phyloP scores from a whole-genome alignment of 768 basidiomycete species.

The Tubosaeta brunneosetosa region DNA sequence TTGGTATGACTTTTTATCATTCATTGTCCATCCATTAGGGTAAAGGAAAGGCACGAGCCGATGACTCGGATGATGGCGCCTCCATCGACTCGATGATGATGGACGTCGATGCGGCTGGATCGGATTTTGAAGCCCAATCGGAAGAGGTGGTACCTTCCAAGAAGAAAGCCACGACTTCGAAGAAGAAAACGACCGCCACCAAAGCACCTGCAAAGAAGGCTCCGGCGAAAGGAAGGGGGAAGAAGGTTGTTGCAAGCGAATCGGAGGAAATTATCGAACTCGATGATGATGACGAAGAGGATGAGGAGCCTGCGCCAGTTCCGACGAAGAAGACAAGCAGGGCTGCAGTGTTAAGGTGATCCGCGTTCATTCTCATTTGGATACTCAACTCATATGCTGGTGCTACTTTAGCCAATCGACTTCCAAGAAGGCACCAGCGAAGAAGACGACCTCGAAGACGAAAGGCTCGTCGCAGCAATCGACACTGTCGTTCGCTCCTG shows the following conservation, averaged over 20 bases:
- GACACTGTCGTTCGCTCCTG: conserved; percentile 61
- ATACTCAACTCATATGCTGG: conserved; percentile 3
- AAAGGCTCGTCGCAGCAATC: conserved; percentile 34
- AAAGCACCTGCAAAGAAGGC: conserved; percentile 42
- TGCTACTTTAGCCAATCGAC: conserved; percentile 30
- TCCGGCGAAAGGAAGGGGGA: conserved; percentile 49
- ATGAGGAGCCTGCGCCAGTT: conserved; percentile 42
- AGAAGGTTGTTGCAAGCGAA: conserved; percentile 48
- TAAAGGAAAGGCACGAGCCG: conserved; percentile 48
- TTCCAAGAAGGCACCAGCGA: conserved; percentile 52
- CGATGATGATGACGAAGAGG: conserved; percentile 51
- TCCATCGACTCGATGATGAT: conserved; percentile 72
- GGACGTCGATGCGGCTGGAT: conserved; percentile 60
- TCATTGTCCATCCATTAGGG: conserved; percentile 30
- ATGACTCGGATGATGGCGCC: conserved; percentile 47
- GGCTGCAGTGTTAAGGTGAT: conserved; percentile 61
- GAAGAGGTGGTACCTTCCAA: conserved; percentile 43
- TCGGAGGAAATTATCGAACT: conserved; percentile 52
- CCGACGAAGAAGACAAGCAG: conserved; percentile 56
- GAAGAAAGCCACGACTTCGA: conserved; percentile 40
- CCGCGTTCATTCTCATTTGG: conserved; percentile 21
- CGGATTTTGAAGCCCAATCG: conserved; percentile 40
- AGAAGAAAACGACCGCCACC: conserved; percentile 14
- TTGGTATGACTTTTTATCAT: neutral
- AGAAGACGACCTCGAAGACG: conserved; percentile 35